phyloP scores from a whole-genome alignment of 345 rosid genomes.

The Raphanus raphanistrum region DNA sequence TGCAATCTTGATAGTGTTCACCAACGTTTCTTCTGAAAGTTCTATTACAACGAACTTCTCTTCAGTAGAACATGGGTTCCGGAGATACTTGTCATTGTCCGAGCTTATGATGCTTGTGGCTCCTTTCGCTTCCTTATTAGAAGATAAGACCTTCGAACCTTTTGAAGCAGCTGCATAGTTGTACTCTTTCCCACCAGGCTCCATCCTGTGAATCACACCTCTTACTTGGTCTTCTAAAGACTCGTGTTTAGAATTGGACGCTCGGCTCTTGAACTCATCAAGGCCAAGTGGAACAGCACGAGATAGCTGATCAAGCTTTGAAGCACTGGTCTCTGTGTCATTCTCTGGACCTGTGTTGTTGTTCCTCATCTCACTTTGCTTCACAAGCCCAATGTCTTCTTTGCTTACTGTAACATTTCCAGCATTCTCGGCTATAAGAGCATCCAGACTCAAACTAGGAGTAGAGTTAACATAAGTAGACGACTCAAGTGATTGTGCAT shows the following conservation, averaged over 20 bases:
- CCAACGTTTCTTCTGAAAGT: conserved; percentile 95
- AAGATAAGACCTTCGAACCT: conserved; percentile 82
- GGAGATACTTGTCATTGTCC: conserved; percentile 88
- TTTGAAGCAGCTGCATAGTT: conserved; percentile 88
- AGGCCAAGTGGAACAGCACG: conserved; percentile 68
- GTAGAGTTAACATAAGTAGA: conserved; percentile 18
- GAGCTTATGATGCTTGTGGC: conserved; percentile 68
- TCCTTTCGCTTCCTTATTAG: conserved; percentile 93
- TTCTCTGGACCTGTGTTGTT: conserved; percentile 7
- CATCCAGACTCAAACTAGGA: neutral
- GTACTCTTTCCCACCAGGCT: conserved; percentile 89
- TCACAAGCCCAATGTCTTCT: conserved; percentile 17
- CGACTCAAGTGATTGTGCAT: conserved; percentile 38
- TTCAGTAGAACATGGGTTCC: conserved; percentile 92
- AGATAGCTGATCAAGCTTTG: conserved; percentile 50
- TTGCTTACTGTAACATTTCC: conserved; percentile 34
- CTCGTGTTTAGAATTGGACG: conserved; percentile 58
- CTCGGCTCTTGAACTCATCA: conserved; percentile 92
- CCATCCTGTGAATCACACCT: conserved; percentile 69
- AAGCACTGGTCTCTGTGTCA: conserved; percentile 34
- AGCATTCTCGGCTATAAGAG: neutral
- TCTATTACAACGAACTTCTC: conserved; percentile 79
- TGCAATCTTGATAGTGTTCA: conserved; percentile 73
- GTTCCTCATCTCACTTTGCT: neutral
- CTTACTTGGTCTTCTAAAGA: conserved; percentile 59